Percentiles rank a stretch among this genome's conserved stretches.
Conservation (phyloP, 352 stramenopile species). For the Phytophthora pini region DNA sequence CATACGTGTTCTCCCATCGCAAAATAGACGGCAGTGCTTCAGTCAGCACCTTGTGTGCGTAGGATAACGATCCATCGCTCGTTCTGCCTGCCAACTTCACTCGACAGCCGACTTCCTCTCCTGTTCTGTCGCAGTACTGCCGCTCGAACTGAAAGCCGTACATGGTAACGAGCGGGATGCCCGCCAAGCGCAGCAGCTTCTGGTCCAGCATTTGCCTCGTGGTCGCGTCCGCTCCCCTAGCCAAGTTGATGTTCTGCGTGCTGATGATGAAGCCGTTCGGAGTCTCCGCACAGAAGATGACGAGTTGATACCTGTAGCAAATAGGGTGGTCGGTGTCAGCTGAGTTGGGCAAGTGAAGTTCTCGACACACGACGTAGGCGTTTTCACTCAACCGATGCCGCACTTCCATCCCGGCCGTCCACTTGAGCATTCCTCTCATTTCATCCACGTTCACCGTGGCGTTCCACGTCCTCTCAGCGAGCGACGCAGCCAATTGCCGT, state of each 20-base stretch:
- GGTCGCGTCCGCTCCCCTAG: slow-evolving; percentile 1
- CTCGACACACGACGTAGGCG: slow-evolving; percentile 35
- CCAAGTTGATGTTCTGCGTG: slow-evolving; percentile 42
- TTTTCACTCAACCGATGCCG: slow-evolving; percentile 32
- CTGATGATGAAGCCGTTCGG: slow-evolving; percentile 35
- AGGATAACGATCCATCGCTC: slow-evolving; percentile 36
- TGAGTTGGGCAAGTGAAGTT: slow-evolving; percentile 37
- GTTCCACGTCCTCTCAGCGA: slow-evolving; percentile 49
- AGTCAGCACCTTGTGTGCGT: slow-evolving; percentile 44
- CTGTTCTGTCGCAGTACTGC: slow-evolving; percentile 13
- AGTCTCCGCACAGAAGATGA: slow-evolving; percentile 32
- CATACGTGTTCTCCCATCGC: slow-evolving; percentile 49
- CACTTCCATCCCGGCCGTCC: slow-evolving; percentile 47
- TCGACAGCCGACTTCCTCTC: slow-evolving; percentile 26
- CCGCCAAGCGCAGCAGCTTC: slow-evolving; percentile 19
- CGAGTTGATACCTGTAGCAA: slow-evolving; percentile 35
- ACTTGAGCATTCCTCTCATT: slow-evolving; percentile 38
- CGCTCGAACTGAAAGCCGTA: slow-evolving; percentile 45
- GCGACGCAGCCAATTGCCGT: slow-evolving; percentile 25
- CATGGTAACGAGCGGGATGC: slow-evolving; percentile 41
- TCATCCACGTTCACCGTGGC: slow-evolving; percentile 35
- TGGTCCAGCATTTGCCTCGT: slow-evolving; percentile 35
- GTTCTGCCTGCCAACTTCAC: slow-evolving; percentile 41
- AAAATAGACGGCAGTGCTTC: slow-evolving; percentile 48
- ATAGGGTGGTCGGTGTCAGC: slow-evolving; percentile 29